Evolutionary conservation across 768 basidiomycete species (phyloP), one percentile per base, ranked within the genome.

Genomic region (Tephrocybe sp.): DNA sequence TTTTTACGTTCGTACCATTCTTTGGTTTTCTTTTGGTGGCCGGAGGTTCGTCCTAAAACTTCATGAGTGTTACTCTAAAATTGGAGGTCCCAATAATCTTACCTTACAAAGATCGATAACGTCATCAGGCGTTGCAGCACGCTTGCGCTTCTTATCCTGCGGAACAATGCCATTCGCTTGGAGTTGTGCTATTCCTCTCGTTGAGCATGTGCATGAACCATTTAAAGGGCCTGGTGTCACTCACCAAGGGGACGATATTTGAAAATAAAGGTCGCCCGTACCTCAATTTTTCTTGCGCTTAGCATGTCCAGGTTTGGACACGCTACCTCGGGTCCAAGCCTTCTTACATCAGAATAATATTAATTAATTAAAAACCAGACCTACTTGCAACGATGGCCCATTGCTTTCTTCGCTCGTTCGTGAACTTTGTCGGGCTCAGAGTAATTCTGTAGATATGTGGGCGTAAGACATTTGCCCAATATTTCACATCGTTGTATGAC

Each of bases 181-280:
- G 9, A 60, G 49, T 33, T 53, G 42, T 8, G 39, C 58, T 59
- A 13, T 19, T 12, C 3, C 6, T 30, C 51, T 22, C 3, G 32
- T 40, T 20, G 33, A 11, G 2, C 26, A 31, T 19, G 33, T 4
- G 10, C 3, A n/a, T 12, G 5, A 26, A 20, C 16, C 4, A 45
- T 39, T 39, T 2, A 3, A 45, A 4, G 6, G 20, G 4, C n/a
- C 9, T 13, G 4, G 3, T n/a, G 8, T 11, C 11, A 41, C 51
- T 11, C 31, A 59, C 60, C 55, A 13, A 60, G 45, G 10, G 60
- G 57, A 17, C 60, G 51, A 48, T 60, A 60, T 51, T 54, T 56
- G 34, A 58, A 54, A 9, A 51, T 32, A 42, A 59, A 57, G 3
- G 42, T 53, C 13, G 34, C 51, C 16, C 49, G 13, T 32, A 45